phyloP scores from a whole-genome alignment of 2,329 filamentous ascomycete genomes.

The Trichoderma sp. region DNA sequence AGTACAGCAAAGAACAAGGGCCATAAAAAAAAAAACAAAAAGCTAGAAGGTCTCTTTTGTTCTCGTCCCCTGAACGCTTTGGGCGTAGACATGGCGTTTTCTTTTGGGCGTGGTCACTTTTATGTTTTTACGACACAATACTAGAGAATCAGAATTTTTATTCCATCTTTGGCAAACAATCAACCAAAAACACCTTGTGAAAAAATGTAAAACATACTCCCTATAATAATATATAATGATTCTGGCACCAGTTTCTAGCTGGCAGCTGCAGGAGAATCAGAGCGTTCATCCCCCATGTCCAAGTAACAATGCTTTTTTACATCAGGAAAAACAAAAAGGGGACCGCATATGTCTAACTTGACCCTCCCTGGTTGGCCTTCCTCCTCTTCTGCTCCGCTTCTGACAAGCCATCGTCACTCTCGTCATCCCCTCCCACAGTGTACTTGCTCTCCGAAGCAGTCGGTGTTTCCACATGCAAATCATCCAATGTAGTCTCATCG shows the following conservation, averaged over 20 bases:
- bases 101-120: neutral
- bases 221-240: neutral
- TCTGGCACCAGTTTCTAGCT: neutral
- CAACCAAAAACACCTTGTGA: neutral
- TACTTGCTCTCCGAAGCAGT: slow-evolving; percentile 48
- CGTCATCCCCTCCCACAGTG: slow-evolving; percentile 55
- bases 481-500: slow-evolving; percentile 63
- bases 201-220: neutral
- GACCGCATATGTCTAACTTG: neutral
- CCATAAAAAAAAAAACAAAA: neutral
- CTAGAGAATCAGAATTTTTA: slow-evolving; percentile 9
- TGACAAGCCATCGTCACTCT: slow-evolving; percentile 47
- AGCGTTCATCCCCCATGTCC: neutral
- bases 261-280: neutral
- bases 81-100: slow-evolving; percentile 15
- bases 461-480: slow-evolving; percentile 53
- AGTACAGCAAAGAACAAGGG: neutral
- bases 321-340: neutral
- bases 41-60: neutral
- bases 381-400: slow-evolving; percentile 35
- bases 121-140: neutral
- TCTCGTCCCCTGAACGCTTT: neutral
- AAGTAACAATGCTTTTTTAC: neutral
- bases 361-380: neutral
- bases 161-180: neutral